Conservation (phyloP, 31 red algal species). For the Asparagopsis taxiformis region DNA sequence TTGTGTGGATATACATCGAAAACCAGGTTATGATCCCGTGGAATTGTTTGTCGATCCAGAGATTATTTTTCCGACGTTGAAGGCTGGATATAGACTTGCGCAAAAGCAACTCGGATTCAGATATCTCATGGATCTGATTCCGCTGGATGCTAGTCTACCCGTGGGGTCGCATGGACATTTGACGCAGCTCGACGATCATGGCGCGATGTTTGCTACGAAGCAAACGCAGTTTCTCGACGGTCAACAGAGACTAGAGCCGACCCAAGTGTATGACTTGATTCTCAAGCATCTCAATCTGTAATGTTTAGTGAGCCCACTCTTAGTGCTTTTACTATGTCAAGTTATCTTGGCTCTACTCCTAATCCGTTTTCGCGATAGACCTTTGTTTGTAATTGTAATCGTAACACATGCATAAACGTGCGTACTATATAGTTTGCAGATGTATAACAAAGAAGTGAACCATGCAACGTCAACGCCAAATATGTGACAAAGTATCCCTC, state of each 20-base stretch:
- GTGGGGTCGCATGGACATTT: slow-evolving; percentile 52
- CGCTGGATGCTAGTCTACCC: slow-evolving; percentile 61
- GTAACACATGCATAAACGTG: no score
- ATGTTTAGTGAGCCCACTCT: neutral
- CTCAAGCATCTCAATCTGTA: slow-evolving; percentile 36
- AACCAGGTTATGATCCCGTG: slow-evolving; percentile 80
- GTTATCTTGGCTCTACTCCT: no score
- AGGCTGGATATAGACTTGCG: slow-evolving; percentile 32
- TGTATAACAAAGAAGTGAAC: no score
- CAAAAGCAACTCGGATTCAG: slow-evolving; percentile 61
- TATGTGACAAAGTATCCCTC: slow-evolving; percentile 55
- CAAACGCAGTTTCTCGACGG: slow-evolving; percentile 20
- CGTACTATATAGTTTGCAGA: no score
- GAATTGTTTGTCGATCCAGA: slow-evolving; percentile 76
- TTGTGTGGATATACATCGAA: slow-evolving; percentile 79
- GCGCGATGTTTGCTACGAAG: slow-evolving; percentile 58
- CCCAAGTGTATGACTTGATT: slow-evolving; percentile 55
- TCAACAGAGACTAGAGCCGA: slow-evolving; percentile 11
- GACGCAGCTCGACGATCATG: slow-evolving; percentile 2
- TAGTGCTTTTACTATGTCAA: neutral
- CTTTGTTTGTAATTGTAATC: no score
- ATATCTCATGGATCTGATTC: slow-evolving; percentile 74
- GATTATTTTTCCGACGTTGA: slow-evolving; percentile 43
- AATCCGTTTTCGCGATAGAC: no score
- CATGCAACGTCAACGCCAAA: slow-evolving; percentile 12